Conservation (phyloP, 805 yeast genomes). For the Cyberlindnera americana region DNA sequence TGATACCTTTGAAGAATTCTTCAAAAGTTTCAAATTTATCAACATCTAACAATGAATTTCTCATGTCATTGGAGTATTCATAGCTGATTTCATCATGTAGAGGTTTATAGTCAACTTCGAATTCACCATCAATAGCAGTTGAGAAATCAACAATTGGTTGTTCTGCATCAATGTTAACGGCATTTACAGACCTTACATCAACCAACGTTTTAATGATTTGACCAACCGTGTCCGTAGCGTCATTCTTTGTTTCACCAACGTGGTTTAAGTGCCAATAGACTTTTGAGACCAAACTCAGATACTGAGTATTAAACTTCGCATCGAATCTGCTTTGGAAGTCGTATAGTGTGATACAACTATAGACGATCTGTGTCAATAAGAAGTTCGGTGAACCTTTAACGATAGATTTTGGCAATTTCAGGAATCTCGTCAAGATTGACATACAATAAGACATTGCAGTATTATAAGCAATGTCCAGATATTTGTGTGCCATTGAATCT, state of each 20-base stretch:
- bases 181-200: constrained; percentile 18
- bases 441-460: constrained; percentile 45
- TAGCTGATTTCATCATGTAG: constrained; percentile 28
- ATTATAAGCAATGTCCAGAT: constrained; percentile 31
- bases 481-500: constrained; percentile 25
- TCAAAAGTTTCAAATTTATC: constrained; percentile 44
- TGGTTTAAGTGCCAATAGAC: constrained; percentile 58
- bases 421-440: constrained; percentile 41
- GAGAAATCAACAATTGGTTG: too few relatives aligned
- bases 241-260: constrained; percentile 53
- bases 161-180: not conserved
- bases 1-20: constrained; percentile 50
- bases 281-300: constrained; percentile 45
- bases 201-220: constrained; percentile 49
- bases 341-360: constrained; percentile 50
- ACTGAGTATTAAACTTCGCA: constrained; percentile 36
- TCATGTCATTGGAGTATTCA: constrained; percentile 19
- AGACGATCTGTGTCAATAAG: constrained; percentile 49
- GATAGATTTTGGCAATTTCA: constrained; percentile 41
- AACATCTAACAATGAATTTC: constrained; percentile 12
- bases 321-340: constrained; percentile 41
- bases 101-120: constrained; percentile 21
- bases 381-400: constrained; percentile 55
- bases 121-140: constrained; percentile 5
- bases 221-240: constrained; percentile 59